Percentiles rank a stretch among this genome's conserved stretches.
These are phyloP conservation scores for Auriscalpium microsporum DNA, from an alignment of 768 basidiomycete species.

Conservation along the genomic window DNA sequence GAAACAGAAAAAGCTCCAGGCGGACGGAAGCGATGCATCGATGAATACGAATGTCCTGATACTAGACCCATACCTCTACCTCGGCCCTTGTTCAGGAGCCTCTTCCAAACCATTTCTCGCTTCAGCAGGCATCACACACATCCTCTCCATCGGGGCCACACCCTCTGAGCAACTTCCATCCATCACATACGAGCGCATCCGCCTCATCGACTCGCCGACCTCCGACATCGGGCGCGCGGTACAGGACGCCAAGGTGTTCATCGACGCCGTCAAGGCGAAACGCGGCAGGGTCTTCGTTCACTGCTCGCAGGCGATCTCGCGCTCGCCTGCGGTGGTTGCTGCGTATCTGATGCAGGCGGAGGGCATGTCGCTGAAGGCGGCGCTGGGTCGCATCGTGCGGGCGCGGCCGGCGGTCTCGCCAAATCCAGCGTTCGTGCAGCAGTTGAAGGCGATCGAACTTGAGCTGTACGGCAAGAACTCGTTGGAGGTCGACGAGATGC, in stretches of 20 bases:
- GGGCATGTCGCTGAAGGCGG: constrained; percentile 29
- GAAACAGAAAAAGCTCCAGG: too few species aligned
- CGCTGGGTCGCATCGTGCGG: constrained; percentile 27
- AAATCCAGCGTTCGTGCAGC: constrained; percentile 34
- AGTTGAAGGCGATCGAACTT: constrained; percentile 28
- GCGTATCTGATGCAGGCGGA: constrained; percentile 33
- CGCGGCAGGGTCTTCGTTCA: constrained; percentile 33
- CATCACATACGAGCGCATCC: constrained; percentile 31
- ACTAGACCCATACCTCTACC: constrained; percentile 24
- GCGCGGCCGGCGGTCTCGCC: constrained; percentile 32
- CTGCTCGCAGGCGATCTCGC: constrained; percentile 37
- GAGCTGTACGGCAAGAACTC: constrained; percentile 21
- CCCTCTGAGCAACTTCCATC: constrained; percentile 23
- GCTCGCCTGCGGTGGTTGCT: constrained; percentile 34
- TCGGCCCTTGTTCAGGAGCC: constrained; percentile 34
- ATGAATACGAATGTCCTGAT: constrained; percentile 6
- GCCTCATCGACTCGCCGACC: constrained; percentile 27
- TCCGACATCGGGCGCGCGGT: constrained; percentile 22
- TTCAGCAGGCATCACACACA: constrained; percentile 28
- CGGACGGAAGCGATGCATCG: too few species aligned
- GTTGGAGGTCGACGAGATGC: constrained; percentile 29
- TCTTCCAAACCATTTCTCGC: constrained; percentile 27
- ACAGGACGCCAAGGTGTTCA: constrained; percentile 24
- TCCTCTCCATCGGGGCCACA: constrained; percentile 32
- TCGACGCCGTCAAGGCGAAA: constrained; percentile 17